A percentile compares a stretch with the other conserved stretches of the same genome.
Conservation (phyloP, 345 rosid genomes). For the Brassica napus region DNA sequence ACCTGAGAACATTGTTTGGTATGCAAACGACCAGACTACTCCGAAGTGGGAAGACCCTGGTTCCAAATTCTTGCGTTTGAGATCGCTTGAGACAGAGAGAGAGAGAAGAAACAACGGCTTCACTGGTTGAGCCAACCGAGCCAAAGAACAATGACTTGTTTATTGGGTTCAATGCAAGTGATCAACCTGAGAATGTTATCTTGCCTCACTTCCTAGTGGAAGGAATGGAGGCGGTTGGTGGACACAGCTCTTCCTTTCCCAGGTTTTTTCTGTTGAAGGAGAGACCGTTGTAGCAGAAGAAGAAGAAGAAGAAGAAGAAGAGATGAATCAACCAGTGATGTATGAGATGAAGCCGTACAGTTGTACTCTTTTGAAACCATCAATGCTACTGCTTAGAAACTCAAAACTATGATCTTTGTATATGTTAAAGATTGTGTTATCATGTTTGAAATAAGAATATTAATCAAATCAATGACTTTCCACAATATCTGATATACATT, state of each 20-base stretch:
- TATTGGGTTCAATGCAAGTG: slow-evolving; percentile 67
- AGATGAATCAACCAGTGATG: slow-evolving; percentile 46
- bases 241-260: slow-evolving; percentile 89
- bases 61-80: slow-evolving; percentile 72
- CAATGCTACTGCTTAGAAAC: slow-evolving; percentile 34
- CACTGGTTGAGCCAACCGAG: slow-evolving; percentile 38
- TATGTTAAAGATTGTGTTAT: slow-evolving; percentile 12
- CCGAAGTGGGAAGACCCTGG: slow-evolving; percentile 80
- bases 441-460: slow-evolving; percentile 5
- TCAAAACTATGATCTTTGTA: slow-evolving; percentile 1
- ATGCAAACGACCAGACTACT: slow-evolving; percentile 62
- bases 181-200: slow-evolving; percentile 44
- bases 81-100: slow-evolving; percentile 48
- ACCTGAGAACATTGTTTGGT: slow-evolving; percentile 80
- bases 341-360: slow-evolving; percentile 82
- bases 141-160: slow-evolving; percentile 53
- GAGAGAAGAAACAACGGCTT: slow-evolving; percentile 35
- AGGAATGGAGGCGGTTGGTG: slow-evolving; percentile 67
- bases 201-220: slow-evolving; percentile 64
- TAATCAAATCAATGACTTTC: not conserved
- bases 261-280: slow-evolving; percentile 64
- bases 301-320: too few relatives aligned
- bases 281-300: slow-evolving; percentile 46
- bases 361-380: slow-evolving; percentile 76
- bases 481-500: not conserved